These are phyloP conservation scores for Striga asiatica DNA, from an alignment of 257 asterid species.

Conservation along the genomic window DNA sequence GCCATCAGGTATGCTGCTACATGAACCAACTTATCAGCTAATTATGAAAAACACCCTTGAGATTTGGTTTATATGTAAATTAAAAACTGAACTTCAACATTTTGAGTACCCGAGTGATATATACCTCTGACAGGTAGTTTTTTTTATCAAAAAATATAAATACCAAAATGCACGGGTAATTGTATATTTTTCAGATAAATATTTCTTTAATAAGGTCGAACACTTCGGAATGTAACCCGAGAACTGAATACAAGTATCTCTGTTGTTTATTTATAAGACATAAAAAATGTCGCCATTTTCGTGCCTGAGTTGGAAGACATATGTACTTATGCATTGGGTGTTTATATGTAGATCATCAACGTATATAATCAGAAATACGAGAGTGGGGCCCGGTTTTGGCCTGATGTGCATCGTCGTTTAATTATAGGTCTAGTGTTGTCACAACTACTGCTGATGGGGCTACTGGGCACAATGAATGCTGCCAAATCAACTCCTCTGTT, in stretches of 20 bases:
- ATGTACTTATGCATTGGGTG: conserved; percentile 5
- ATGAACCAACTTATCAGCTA: not conserved
- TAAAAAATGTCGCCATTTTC: not conserved
- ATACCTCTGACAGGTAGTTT: not conserved
- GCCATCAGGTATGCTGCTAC: conserved; percentile 59
- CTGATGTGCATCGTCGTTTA: conserved; percentile 75
- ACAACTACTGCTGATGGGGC: conserved; percentile 65
- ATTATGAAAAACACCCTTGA: not conserved
- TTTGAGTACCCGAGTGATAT: not conserved
- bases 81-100: not conserved
- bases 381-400: conserved; percentile 89
- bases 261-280: not conserved
- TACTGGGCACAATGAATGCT: conserved; percentile 53
- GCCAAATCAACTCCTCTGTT: conserved; percentile 48
- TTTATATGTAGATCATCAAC: conserved; percentile 57
- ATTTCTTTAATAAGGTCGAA: not conserved
- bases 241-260: not conserved
- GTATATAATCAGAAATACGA: conserved; percentile 82
- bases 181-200: not conserved
- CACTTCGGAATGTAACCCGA: not conserved
- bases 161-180: not conserved
- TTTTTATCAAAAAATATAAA: too few relatives aligned
- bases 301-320: not conserved
- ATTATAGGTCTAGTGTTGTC: conserved; percentile 52
- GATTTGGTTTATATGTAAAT: not conserved